Percentiles rank a stretch among this genome's conserved stretches.
Evolutionary conservation across 257 asterid species (phyloP).

Genomic region (Rauvolfia tetraphylla): DNA sequence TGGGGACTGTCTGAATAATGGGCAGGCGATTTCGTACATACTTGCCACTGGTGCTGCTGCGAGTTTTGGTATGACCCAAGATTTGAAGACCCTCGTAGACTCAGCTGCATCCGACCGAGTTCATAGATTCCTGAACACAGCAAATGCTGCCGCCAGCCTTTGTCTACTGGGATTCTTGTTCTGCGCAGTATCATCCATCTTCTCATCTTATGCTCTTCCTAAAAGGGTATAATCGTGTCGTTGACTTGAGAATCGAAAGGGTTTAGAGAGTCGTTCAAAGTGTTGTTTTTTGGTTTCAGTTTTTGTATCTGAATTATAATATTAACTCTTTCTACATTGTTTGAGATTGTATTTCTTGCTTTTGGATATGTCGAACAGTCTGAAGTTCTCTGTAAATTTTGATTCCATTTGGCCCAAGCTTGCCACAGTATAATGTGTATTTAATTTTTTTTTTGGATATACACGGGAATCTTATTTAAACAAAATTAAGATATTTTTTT

Average conservation of each 20-base stretch:
- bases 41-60: slow-evolving; percentile 46
- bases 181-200: slow-evolving; percentile 35
- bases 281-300: background rate
- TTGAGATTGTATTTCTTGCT: too few species aligned
- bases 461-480: too few species aligned
- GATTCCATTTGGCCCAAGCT: too few species aligned
- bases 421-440: too few species aligned
- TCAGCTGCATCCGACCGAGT: background rate
- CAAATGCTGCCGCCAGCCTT: slow-evolving; percentile 47
- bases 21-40: slow-evolving; percentile 34
- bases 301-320: too few species aligned
- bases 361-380: too few species aligned
- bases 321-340: too few species aligned
- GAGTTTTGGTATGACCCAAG: slow-evolving; percentile 41
- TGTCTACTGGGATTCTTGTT: slow-evolving; percentile 39
- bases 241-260: background rate
- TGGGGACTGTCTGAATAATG: too few species aligned
- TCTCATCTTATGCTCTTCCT: slow-evolving; percentile 48
- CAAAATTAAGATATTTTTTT: too few species aligned
- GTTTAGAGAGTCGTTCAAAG: too few species aligned
- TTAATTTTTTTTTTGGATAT: too few species aligned
- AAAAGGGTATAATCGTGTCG: slow-evolving; percentile 23
- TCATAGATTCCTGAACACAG: slow-evolving; percentile 18
- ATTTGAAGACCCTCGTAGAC: slow-evolving; percentile 8
- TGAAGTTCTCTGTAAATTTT: too few species aligned